A percentile compares a stretch with the other conserved stretches of the same genome.
Evolutionary conservation across 176 grass and related monocot species (phyloP).

Genomic region (Carex cristatella): DNA sequence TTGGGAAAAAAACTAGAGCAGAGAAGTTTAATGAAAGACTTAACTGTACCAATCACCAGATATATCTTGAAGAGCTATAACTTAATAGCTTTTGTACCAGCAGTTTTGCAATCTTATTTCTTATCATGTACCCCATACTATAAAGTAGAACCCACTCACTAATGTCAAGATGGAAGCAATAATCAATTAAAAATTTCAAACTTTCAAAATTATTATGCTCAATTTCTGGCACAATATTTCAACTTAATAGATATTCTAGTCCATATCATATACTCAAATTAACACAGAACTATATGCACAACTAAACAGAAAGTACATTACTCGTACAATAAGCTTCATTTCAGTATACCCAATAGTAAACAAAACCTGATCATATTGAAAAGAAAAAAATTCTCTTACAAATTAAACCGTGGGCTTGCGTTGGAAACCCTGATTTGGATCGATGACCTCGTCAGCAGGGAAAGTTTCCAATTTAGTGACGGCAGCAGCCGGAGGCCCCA

Average conservation of each 20-base stretch:
- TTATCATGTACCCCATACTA: neutral
- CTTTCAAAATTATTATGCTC: neutral
- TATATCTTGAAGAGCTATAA: neutral
- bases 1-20: neutral
- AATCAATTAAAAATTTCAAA: neutral
- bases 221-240: neutral
- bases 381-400: neutral
- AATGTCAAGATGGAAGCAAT: neutral
- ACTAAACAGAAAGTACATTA: neutral
- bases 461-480: constrained; percentile 57
- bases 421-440: constrained; percentile 47
- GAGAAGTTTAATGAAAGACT: neutral
- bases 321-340: neutral
- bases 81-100: neutral
- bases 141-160: neutral
- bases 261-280: neutral
- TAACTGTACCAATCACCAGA: neutral
- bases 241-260: neutral
- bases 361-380: neutral
- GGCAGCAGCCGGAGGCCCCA: constrained; percentile 29
- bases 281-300: constrained; percentile 7
- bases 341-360: neutral
- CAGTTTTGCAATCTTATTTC: neutral
- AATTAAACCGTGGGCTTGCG: constrained; percentile 51
- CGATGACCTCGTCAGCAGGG: constrained; percentile 39